Evolutionary conservation across 257 asterid genomes (phyloP).

Genomic region (Nicotiana benthamiana): DNA sequence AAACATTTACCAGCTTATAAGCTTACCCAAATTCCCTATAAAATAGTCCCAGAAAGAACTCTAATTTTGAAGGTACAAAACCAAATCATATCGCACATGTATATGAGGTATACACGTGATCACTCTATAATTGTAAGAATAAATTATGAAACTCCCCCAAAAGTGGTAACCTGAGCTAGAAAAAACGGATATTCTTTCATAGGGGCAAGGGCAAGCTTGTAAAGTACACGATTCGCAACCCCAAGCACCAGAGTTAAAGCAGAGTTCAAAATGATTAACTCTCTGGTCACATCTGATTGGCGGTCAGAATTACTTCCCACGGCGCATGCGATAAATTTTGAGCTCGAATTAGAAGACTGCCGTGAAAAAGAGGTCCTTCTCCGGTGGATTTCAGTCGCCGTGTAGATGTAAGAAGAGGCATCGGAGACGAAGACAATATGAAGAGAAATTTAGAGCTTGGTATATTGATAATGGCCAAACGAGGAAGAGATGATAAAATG

Average conservation of each 20-base stretch:
- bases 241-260: conserved; percentile 49
- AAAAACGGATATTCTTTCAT: conserved; percentile 81
- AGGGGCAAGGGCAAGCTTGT: conserved; percentile 86
- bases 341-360: neutral
- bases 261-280: conserved; percentile 35
- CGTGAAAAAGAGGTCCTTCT: conserved; percentile 2
- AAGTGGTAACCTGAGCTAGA: conserved; percentile 72
- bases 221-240: conserved; percentile 69
- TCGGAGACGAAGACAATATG: neutral
- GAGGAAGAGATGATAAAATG: neutral
- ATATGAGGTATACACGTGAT: neutral
- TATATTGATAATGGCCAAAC: neutral
- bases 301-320: neutral
- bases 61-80: neutral
- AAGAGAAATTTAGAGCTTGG: neutral
- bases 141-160: conserved; percentile 41
- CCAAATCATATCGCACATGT: neutral
- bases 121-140: neutral
- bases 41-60: neutral
- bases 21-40: too few species aligned
- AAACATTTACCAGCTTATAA: too few species aligned
- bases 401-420: neutral
- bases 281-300: conserved; percentile 15
- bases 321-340: conserved; percentile 6
- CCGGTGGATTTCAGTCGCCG: neutral